These are phyloP conservation scores for Bertia moriformis DNA, from an alignment of 2,329 filamentous ascomycete species.

Conservation along the genomic window DNA sequence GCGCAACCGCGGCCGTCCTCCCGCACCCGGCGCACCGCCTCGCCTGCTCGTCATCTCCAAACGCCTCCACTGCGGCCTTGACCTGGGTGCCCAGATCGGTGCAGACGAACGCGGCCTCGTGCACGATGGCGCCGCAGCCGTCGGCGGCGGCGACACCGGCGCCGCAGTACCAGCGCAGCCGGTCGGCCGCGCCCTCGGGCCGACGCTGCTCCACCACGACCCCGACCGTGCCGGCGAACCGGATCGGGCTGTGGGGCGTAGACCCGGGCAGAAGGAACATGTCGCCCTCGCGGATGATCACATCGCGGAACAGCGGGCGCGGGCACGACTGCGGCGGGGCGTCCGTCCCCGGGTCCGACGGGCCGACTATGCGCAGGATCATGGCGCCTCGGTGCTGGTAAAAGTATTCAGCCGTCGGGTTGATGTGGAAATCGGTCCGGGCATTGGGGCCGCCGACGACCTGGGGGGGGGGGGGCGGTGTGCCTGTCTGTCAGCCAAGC, in stretches of 20 bases:
- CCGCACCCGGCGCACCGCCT: conserved; percentile 70
- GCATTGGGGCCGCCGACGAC: conserved; percentile 93
- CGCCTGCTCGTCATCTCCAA: conserved; percentile 53
- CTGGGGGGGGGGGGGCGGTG: too few relatives aligned
- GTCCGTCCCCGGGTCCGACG: conserved; percentile 17
- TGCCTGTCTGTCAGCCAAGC: not conserved
- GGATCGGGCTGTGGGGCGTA: conserved; percentile 89
- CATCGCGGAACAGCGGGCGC: conserved; percentile 57
- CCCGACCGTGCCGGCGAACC: conserved; percentile 87
- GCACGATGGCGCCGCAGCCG: conserved; percentile 56
- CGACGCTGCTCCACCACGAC: conserved; percentile 80
- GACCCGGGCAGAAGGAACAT: conserved; percentile 89
- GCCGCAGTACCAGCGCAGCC: conserved; percentile 79
- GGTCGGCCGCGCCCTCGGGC: conserved; percentile 51
- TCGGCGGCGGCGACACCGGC: conserved; percentile 6
- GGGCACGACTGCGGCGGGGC: too few relatives aligned
- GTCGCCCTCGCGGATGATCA: conserved; percentile 81
- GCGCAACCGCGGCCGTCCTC: conserved; percentile 56
- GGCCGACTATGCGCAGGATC: conserved; percentile 81
- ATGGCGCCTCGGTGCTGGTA: conserved; percentile 90
- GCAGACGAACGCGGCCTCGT: conserved; percentile 78
- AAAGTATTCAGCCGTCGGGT: conserved; percentile 92
- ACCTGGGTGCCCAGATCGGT: conserved; percentile 88
- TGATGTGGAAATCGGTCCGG: conserved; percentile 96
- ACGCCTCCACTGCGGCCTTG: conserved; percentile 74